Evolutionary conservation across 2,329 filamentous ascomycete genomes (phyloP), one percentile per base, ranked within the genome.

Genomic region (Leptographium flavum): DNA sequence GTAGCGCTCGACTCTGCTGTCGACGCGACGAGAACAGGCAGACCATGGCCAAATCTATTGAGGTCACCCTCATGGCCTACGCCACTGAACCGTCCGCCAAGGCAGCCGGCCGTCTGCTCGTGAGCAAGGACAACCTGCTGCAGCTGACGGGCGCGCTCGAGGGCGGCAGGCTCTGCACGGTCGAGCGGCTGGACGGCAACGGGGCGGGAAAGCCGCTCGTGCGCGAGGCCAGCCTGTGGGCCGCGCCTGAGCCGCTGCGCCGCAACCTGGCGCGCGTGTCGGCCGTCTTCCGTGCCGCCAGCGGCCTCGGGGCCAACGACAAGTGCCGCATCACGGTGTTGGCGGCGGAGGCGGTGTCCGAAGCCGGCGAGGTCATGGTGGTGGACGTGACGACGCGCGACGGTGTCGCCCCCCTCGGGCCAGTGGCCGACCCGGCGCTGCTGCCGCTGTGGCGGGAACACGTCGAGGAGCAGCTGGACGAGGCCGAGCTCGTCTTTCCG

Each of bases 291-390:
- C 81, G 84, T 50, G 80, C 83, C 31, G 73, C 76, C 7, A 83
- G 83, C 52, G 76, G 76, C 1, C 73, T 94, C 53, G 81, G 81
- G 49, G 67, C 92, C 4, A 79, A 78, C 15, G 83, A 87, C 41
- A 73, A 77, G 42, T 64, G 73, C 30, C 62, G 62, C 30, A 67
- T 93, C 40, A 69, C 71, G n/a, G n/a, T n/a, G 8, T 66, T 39
- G 13, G 21, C 70, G 2, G 68, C 72, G 10, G 68, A 69, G 2
- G 53, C 63, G 2, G 60, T 81, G 11, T 65, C 69, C 0, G 70
- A 73, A 21, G 75, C 79, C 6, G 66, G 71, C 4, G 66, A 69
- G 25, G 67, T 90, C 3, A 62, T 74, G 7, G 59, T 88, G 15
- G 68, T 71, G 51, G 80, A 86, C 52, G 65, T 74, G 9, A 73